Base-by-base conservation (phyloP, 1,284 basidiomycete species). In the Moesziomyces sp. region DNA sequence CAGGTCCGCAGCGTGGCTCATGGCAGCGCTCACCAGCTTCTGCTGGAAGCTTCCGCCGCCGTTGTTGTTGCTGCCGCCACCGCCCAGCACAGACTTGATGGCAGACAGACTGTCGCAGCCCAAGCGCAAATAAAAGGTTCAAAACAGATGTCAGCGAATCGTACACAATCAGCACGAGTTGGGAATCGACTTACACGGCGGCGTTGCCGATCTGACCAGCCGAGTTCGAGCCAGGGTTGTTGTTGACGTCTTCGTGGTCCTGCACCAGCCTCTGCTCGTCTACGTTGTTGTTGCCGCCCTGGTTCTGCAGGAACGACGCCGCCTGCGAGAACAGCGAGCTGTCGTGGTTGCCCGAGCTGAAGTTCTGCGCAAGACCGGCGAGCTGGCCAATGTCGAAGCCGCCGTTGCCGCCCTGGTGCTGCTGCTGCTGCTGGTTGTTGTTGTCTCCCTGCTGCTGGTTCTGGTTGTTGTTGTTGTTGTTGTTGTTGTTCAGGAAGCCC, bases 201-300 rank as follows among this genome's bases (percentile, higher is more conserved):
- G 78, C 78, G 42, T 77, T 72, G 28, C 78, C 78, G 43, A 80
- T 80, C 55, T 79, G 72, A 35, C 63, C 58, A 3, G 74, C 54
- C 40, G 65, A 50, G 61, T 75, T 74, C 26, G 65, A 43, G 16
- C 78, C 66, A 13, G 62, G 35, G 45, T 64, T 43, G 68, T 79
- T 74, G 64, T 75, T 63, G 47, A 80, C 78, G 45, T 72, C 65
- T 23, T 80, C 52, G 57, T 75, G 72, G 55, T 77, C 56, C 46
- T 80, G 64, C n/a, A 76, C 26, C 35, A 80, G 53, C 65, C 58
- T 43, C 59, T 79, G 65, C 74, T 80, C 78, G 48, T 78, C 68
- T 16, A 75, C 38, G 51, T 80, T 64, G 51, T 67, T 60, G 63
- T 72, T 65, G 43, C 62, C 76, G 51, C 72, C 58, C 61, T 74